phyloP scores from a whole-genome alignment of 352 stramenopile species.

The Phytopythium cucurbitacearum region DNA sequence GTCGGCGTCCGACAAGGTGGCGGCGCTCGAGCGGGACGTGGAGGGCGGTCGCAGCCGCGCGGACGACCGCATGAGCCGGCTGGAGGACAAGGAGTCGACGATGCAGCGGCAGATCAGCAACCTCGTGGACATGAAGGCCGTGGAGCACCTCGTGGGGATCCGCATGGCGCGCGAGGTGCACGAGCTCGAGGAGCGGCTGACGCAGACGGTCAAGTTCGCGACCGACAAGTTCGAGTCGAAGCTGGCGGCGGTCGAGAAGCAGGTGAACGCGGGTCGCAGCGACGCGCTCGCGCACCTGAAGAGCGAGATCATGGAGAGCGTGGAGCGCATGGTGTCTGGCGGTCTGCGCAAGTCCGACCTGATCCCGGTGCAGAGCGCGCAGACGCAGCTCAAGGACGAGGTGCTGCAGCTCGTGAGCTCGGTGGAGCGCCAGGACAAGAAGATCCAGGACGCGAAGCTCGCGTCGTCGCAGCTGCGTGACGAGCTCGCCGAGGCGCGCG shows the following conservation, averaged over 20 bases:
- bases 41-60: slow-evolving; percentile 21
- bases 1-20: slow-evolving; percentile 51
- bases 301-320: slow-evolving; percentile 49
- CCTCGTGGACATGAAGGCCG: slow-evolving; percentile 55
- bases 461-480: slow-evolving; percentile 41
- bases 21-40: slow-evolving; percentile 53
- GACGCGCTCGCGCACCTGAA: slow-evolving; percentile 49
- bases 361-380: slow-evolving; percentile 41
- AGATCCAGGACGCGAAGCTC: slow-evolving; percentile 47
- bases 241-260: slow-evolving; percentile 46
- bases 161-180: slow-evolving; percentile 63
- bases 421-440: slow-evolving; percentile 65
- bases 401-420: slow-evolving; percentile 44
- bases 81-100: slow-evolving; percentile 42
- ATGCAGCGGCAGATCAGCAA: slow-evolving; percentile 50
- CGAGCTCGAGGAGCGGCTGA: slow-evolving; percentile 63
- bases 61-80: slow-evolving; percentile 54
- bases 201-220: slow-evolving; percentile 48
- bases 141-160: slow-evolving; percentile 65
- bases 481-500: slow-evolving; percentile 44
- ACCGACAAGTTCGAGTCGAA: slow-evolving; percentile 73
- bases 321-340: slow-evolving; percentile 24
- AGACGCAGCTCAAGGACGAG: slow-evolving; percentile 64
- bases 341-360: slow-evolving; percentile 49
- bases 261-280: slow-evolving; percentile 37